Evolutionary conservation across 2,329 filamentous ascomycete genomes (phyloP).

Genomic region (Rugonectria rugulosa): DNA sequence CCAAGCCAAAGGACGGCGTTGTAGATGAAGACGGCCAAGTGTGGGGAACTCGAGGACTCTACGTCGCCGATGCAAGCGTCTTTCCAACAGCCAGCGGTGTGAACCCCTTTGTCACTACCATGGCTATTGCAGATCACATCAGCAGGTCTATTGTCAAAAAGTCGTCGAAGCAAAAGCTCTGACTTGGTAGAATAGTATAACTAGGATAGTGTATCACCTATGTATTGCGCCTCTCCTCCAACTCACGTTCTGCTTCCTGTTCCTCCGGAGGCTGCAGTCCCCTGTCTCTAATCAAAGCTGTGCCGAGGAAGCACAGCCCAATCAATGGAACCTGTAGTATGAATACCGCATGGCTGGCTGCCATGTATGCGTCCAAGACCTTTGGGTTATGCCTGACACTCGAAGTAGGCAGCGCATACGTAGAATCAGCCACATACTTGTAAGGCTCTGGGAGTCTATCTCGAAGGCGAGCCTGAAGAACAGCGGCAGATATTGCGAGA

Average conservation of each 20-base stretch:
- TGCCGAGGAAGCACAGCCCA: slow-evolving; percentile 13
- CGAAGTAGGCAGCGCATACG: slow-evolving; percentile 13
- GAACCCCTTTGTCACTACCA: slow-evolving; percentile 77
- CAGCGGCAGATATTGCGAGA: slow-evolving; percentile 63
- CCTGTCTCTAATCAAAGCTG: slow-evolving; percentile 16
- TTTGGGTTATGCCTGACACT: background rate
- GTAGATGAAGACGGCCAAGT: slow-evolving; percentile 62
- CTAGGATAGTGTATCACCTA: background rate
- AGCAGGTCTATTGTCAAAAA: background rate
- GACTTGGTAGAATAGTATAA: background rate
- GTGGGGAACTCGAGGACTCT: slow-evolving; percentile 68
- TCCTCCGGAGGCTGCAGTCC: slow-evolving; percentile 13
- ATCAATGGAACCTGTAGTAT: slow-evolving; percentile 16
- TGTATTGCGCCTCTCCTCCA: background rate
- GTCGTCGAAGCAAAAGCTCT: background rate
- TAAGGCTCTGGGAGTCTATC: slow-evolving; percentile 33
- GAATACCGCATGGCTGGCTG: slow-evolving; percentile 18
- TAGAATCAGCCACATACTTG: slow-evolving; percentile 17
- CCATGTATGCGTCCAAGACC: slow-evolving; percentile 19
- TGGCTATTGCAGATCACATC: slow-evolving; percentile 64
- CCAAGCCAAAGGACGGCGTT: slow-evolving; percentile 54
- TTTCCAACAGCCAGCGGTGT: slow-evolving; percentile 75
- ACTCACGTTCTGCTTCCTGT: background rate
- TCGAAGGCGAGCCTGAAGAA: slow-evolving; percentile 46
- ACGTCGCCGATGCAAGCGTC: slow-evolving; percentile 73